These are phyloP conservation scores for Pseudonectria foliicola DNA, from an alignment of 2,329 filamentous ascomycete species.

Conservation along the genomic window DNA sequence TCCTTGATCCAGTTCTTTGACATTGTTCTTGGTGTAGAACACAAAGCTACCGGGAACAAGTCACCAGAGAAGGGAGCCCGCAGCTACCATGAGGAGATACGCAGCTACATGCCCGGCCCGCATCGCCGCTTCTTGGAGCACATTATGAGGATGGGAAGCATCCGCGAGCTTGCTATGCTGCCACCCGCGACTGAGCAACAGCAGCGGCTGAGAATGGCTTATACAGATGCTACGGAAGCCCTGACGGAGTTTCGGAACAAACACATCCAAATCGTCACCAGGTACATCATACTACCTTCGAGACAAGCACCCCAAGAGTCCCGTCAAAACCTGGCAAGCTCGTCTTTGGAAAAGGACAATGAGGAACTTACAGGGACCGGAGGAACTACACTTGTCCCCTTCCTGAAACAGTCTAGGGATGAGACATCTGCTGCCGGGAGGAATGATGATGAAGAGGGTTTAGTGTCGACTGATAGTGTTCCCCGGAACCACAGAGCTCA, in stretches of 20 bases:
- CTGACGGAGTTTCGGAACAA: constrained; percentile 72
- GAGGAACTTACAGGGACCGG: constrained; percentile 70
- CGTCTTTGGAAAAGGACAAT: constrained; percentile 29
- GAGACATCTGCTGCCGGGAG: constrained; percentile 54
- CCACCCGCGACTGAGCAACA: constrained; percentile 48
- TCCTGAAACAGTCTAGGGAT: constrained; percentile 81
- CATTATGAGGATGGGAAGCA: constrained; percentile 63
- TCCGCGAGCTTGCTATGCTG: constrained; percentile 58
- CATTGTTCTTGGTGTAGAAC: constrained; percentile 75
- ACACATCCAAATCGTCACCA: constrained; percentile 82
- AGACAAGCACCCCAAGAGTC: constrained; percentile 27
- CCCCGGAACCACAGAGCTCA: no score
- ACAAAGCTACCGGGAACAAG: constrained; percentile 40
- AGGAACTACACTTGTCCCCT: constrained; percentile 80
- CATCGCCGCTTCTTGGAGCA: constrained; percentile 74
- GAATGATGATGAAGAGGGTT: constrained; percentile 1
- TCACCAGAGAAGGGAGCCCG: constrained; percentile 15
- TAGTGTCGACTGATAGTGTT: no score
- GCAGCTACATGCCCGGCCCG: constrained; percentile 81
- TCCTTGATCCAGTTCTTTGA: constrained; percentile 93
- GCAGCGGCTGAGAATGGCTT: constrained; percentile 37
- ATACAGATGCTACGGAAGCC: constrained; percentile 67
- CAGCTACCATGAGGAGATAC: constrained; percentile 59
- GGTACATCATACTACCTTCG: constrained; percentile 82
- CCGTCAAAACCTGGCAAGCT: constrained; percentile 38